Evolutionary conservation across 1,284 basidiomycete species (phyloP).

Genomic region (Thecaphora thlaspeos): DNA sequence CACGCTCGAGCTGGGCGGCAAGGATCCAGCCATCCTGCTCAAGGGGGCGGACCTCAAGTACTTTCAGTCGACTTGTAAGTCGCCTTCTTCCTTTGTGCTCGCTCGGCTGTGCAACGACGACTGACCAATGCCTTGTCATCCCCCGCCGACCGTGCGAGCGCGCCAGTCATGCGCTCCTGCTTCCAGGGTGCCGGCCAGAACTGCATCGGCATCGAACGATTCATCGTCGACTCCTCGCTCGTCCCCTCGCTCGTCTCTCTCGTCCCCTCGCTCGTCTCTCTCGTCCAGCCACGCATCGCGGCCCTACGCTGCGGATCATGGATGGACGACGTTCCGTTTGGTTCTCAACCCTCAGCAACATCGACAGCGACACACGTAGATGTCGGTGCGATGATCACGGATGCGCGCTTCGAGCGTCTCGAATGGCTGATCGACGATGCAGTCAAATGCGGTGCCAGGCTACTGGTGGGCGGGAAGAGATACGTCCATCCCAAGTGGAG

Average conservation of each 20-base stretch:
- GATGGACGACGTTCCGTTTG: constrained; percentile 48
- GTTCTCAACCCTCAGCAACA: constrained; percentile 1
- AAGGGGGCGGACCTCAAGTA: constrained; percentile 60
- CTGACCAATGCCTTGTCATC: constrained; percentile 62
- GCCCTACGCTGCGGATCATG: constrained; percentile 41
- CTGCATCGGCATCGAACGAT: constrained; percentile 84
- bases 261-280: constrained; percentile 63
- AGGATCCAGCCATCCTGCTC: constrained; percentile 64
- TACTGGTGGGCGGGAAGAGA: constrained; percentile 69
- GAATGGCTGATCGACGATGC: constrained; percentile 73
- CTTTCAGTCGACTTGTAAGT: constrained; percentile 66
- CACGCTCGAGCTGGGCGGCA: constrained; percentile 79
- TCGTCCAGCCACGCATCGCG: constrained; percentile 36
- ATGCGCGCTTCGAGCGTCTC: constrained; percentile 69
- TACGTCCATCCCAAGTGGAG: constrained; percentile 67
- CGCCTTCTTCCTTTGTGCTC: constrained; percentile 61
- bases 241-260: constrained; percentile 66
- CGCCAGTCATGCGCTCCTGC: constrained; percentile 37
- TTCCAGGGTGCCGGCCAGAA: constrained; percentile 87
- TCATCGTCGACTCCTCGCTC: constrained; percentile 76
- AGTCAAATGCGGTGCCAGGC: constrained; percentile 69
- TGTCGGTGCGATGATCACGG: constrained; percentile 76
- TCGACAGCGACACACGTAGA: constrained; percentile 61
- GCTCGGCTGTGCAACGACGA: too few species aligned
- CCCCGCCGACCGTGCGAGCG: neutral